phyloP scores from a whole-genome alignment of 2,329 filamentous ascomycete species.

The Rhinocladiella similis region DNA sequence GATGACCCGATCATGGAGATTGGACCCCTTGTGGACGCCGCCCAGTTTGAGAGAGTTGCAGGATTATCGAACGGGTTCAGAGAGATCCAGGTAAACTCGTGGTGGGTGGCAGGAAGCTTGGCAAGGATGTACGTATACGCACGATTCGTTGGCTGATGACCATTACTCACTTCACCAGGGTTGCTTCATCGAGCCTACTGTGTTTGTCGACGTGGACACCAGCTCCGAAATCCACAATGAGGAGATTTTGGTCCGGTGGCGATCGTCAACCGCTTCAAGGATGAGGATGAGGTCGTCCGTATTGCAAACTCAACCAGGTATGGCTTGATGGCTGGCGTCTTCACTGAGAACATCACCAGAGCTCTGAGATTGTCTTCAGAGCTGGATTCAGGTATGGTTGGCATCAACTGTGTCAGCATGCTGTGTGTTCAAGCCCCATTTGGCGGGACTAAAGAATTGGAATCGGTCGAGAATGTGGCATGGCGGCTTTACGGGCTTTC shows the following conservation, averaged over 20 bases:
- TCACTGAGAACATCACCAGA: conserved; percentile 40
- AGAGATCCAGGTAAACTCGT: conserved; percentile 36
- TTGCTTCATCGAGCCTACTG: conserved; percentile 40
- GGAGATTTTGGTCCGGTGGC: conserved; percentile 45
- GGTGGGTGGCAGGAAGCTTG: conserved; percentile 36
- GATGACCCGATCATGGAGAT: conserved; percentile 48
- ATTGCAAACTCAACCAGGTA: conserved; percentile 42
- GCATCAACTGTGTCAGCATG: conserved; percentile 44
- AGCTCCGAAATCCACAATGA: conserved; percentile 38
- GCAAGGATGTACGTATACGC: conserved; percentile 18
- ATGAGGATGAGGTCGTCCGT: conserved; percentile 40
- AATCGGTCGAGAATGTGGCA: conserved; percentile 50
- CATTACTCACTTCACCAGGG: conserved; percentile 26
- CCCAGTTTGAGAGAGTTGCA: conserved; percentile 45
- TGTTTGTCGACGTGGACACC: conserved; percentile 36
- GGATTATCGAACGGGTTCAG: conserved; percentile 44
- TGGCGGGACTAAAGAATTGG: conserved; percentile 47
- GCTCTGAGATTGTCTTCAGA: conserved; percentile 42
- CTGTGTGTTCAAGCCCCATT: conserved; percentile 41
- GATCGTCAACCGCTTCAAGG: conserved; percentile 39
- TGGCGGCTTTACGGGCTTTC: no score
- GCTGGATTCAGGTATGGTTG: conserved; percentile 45
- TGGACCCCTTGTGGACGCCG: conserved; percentile 46
- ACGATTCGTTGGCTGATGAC: no score
- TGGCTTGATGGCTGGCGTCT: conserved; percentile 39